A percentile compares a stretch with the other conserved stretches of the same genome.
These are phyloP conservation scores for Exsudoporus frostii DNA, from an alignment of 768 basidiomycete species.

Conservation along the genomic window DNA sequence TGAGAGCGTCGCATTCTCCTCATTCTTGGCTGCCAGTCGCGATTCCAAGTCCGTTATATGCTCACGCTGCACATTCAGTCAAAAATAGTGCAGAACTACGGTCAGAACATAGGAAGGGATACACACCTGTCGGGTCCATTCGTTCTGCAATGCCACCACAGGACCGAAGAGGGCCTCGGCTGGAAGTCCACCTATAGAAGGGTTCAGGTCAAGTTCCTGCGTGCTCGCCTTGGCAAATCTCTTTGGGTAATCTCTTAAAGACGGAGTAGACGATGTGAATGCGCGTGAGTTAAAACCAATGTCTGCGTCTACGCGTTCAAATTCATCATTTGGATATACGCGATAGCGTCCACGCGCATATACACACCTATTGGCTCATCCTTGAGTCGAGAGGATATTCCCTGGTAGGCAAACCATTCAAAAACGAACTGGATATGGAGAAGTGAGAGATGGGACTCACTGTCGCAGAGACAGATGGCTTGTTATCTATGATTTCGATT, in stretches of 20 bases:
- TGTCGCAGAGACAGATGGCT: background rate
- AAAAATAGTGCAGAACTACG: background rate
- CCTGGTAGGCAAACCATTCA: conserved; percentile 2
- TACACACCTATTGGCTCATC: conserved; percentile 22
- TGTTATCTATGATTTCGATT: conserved; percentile 3
- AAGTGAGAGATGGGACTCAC: conserved; percentile 6
- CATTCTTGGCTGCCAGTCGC: conserved; percentile 14
- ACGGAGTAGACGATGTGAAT: background rate
- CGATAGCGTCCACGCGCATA: conserved; percentile 12
- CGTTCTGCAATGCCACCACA: conserved; percentile 7
- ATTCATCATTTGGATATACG: background rate
- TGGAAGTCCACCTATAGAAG: background rate
- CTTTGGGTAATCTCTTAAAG: conserved; percentile 9
- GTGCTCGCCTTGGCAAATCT: background rate
- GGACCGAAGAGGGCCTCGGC: conserved; percentile 2
- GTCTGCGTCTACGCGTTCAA: conserved; percentile 17
- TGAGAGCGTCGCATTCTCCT: conserved; percentile 12
- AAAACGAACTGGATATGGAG: too few species aligned
- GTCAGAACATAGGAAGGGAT: background rate
- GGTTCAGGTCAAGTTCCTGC: conserved; percentile 3
- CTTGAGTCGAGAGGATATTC: conserved; percentile 3
- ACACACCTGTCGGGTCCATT: conserved; percentile 14
- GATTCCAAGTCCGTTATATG: conserved; percentile 19
- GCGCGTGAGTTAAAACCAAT: background rate
- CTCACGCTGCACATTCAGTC: conserved; percentile 13